These are phyloP conservation scores for Chrysoporthe cubensis DNA, from an alignment of 2,329 filamentous ascomycete genomes.

Conservation along the genomic window DNA sequence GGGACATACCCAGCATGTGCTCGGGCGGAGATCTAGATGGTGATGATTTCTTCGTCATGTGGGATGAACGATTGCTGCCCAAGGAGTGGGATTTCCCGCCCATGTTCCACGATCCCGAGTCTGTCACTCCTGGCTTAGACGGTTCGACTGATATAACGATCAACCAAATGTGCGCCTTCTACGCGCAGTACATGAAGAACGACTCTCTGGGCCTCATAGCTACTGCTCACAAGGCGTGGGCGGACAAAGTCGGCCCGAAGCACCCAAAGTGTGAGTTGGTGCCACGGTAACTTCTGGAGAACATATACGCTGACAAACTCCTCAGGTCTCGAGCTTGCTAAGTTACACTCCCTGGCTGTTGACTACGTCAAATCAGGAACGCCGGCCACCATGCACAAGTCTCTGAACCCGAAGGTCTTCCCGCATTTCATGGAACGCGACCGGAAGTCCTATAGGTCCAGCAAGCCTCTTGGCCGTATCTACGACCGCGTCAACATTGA, in stretches of 20 bases:
- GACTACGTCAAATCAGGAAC: conserved; percentile 93
- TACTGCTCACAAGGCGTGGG: conserved; percentile 76
- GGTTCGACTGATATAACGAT: conserved; percentile 63
- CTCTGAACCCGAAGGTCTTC: conserved; percentile 65
- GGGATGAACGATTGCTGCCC: conserved; percentile 79
- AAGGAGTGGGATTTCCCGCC: conserved; percentile 70
- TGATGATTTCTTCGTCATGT: conserved; percentile 93
- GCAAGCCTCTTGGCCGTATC: conserved; percentile 75
- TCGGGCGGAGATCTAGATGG: conserved; percentile 95
- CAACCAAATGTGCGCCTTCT: conserved; percentile 79
- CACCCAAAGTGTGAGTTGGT: conserved; percentile 64
- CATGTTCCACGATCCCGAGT: conserved; percentile 68
- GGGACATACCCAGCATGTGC: conserved; percentile 89
- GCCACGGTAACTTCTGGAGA: neutral
- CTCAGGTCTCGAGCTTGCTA: conserved; percentile 70
- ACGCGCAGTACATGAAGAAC: conserved; percentile 91
- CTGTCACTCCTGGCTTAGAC: conserved; percentile 1
- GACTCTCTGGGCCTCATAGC: conserved; percentile 82
- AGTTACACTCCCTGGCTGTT: conserved; percentile 86
- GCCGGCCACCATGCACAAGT: conserved; percentile 67
- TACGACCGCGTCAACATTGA: conserved; percentile 69
- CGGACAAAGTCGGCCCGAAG: conserved; percentile 72
- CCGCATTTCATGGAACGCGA: conserved; percentile 89
- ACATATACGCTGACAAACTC: conserved; percentile 15
- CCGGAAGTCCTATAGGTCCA: conserved; percentile 65